These are phyloP conservation scores for Fusarium oligoseptatum DNA, from an alignment of 2,329 filamentous ascomycete species.

Conservation along the genomic window DNA sequence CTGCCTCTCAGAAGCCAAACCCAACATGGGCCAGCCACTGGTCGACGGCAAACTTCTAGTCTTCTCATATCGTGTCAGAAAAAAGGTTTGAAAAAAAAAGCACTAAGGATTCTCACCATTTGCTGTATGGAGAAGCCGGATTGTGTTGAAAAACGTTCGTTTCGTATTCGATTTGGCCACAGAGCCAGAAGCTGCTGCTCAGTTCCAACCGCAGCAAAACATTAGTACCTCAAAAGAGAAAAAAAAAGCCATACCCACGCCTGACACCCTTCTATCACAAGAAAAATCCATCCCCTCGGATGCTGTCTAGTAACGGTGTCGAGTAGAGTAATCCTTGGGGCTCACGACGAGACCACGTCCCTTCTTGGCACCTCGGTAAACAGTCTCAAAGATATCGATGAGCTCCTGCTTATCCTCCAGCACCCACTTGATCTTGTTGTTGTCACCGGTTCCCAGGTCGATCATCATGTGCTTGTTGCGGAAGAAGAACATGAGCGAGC, in stretches of 20 bases:
- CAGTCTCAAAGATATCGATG: constrained; percentile 98
- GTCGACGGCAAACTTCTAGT: constrained; percentile 22
- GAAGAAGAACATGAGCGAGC: constrained; percentile 97
- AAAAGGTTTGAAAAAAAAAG: constrained; percentile 16
- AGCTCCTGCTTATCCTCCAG: constrained; percentile 96
- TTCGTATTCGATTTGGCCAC: constrained; percentile 35
- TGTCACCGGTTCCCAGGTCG: constrained; percentile 97
- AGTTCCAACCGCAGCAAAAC: constrained; percentile 10
- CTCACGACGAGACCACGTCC: constrained; percentile 95
- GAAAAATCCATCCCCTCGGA: not conserved
- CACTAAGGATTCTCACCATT: constrained; percentile 42
- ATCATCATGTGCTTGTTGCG: constrained; percentile 99
- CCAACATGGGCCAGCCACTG: not conserved
- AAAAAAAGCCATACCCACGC: constrained; percentile 14
- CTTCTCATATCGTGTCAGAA: constrained; percentile 37
- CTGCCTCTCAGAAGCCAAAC: not conserved
- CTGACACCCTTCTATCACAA: constrained; percentile 6
- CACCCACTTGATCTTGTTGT: constrained; percentile 98
- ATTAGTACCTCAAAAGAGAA: constrained; percentile 29
- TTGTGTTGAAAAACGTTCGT: constrained; percentile 1
- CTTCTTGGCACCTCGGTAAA: constrained; percentile 99
- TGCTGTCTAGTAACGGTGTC: constrained; percentile 41
- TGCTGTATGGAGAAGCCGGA: constrained; percentile 12
- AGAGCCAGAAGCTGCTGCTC: constrained; percentile 18
- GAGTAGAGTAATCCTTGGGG: constrained; percentile 75